Evolutionary conservation across 2,329 filamentous ascomycete genomes (phyloP).

Genomic region (Pseudogymnoascus sp.): DNA sequence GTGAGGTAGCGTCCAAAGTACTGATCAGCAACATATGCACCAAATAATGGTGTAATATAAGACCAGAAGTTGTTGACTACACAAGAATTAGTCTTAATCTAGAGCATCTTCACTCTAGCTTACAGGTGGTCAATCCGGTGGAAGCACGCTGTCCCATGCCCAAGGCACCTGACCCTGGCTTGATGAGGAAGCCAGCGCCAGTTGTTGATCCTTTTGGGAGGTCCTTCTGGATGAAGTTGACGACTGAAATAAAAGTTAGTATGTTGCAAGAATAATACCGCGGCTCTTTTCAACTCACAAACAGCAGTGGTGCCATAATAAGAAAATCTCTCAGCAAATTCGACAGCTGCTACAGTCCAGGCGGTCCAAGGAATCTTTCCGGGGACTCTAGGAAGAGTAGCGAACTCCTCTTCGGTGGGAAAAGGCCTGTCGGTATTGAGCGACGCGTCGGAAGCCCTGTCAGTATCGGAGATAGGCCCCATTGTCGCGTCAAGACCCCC

Average conservation of each 20-base stretch:
- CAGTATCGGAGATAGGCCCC: constrained; percentile 1
- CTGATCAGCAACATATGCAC: constrained; percentile 55
- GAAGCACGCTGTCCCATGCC: constrained; percentile 42
- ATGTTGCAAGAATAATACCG: constrained; percentile 14
- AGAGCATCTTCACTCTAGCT: background rate
- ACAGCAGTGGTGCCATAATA: constrained; percentile 66
- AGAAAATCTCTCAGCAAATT: constrained; percentile 67
- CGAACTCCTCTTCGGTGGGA: constrained; percentile 55
- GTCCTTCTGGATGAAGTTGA: constrained; percentile 8
- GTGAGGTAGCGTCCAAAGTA: constrained; percentile 61
- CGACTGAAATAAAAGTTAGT: background rate
- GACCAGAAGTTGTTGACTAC: constrained; percentile 43
- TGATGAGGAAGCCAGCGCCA: constrained; percentile 35
- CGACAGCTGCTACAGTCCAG: constrained; percentile 63
- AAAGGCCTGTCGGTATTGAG: constrained; percentile 10
- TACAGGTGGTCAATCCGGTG: constrained; percentile 38
- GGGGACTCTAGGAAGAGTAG: constrained; percentile 53
- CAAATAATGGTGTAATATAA: constrained; percentile 42
- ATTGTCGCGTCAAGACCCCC: background rate
- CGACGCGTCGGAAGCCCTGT: constrained; percentile 10
- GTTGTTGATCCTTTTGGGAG: constrained; percentile 25
- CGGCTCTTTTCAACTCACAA: constrained; percentile 37
- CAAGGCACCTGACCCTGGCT: constrained; percentile 31
- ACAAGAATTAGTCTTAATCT: constrained; percentile 21
- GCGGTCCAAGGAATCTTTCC: constrained; percentile 56